Evolutionary conservation across 2,329 filamentous ascomycete species (phyloP).

Genomic region (Xenosphaeropsis pyriputrescens): DNA sequence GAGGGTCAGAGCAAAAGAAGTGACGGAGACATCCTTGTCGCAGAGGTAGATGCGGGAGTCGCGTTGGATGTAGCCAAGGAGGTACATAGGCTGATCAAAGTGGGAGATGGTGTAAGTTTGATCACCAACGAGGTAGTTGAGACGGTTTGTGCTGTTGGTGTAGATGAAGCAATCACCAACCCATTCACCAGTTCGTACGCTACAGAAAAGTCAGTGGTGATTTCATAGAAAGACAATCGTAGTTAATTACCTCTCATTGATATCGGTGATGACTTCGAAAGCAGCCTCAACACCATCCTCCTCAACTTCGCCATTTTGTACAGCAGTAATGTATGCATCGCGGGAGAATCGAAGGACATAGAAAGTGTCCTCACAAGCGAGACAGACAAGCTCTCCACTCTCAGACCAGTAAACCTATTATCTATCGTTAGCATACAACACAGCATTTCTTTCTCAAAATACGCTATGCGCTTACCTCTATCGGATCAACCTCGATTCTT

Average conservation of each 20-base stretch:
- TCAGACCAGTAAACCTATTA: conserved; percentile 88
- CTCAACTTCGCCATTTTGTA: conserved; percentile 71
- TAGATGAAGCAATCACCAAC: conserved; percentile 98
- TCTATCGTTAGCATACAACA: conserved; percentile 2
- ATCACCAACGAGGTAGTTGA: conserved; percentile 96
- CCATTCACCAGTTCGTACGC: conserved; percentile 90
- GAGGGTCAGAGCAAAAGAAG: conserved; percentile 81
- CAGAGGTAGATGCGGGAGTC: conserved; percentile 92
- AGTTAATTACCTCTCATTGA: conserved; percentile 60
- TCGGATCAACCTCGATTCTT: conserved; percentile 71
- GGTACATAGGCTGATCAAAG: conserved; percentile 90
- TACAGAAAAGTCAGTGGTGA: conserved; percentile 20
- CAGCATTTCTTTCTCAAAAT: neutral
- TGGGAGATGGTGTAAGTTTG: conserved; percentile 96
- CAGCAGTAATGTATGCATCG: conserved; percentile 72
- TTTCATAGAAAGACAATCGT: neutral
- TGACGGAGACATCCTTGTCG: conserved; percentile 88
- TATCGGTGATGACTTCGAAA: conserved; percentile 92
- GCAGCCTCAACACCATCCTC: conserved; percentile 88
- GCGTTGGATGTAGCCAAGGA: conserved; percentile 86
- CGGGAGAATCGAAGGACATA: conserved; percentile 88
- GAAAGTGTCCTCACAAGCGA: conserved; percentile 90
- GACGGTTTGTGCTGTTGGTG: conserved; percentile 88
- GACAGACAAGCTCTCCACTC: conserved; percentile 78
- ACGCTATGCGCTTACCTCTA: conserved; percentile 15